Evolutionary conservation across 202 grass and related monocot genomes (phyloP), one percentile per base, ranked within the genome.

Genomic region (Cymbopogon flexuosus): DNA sequence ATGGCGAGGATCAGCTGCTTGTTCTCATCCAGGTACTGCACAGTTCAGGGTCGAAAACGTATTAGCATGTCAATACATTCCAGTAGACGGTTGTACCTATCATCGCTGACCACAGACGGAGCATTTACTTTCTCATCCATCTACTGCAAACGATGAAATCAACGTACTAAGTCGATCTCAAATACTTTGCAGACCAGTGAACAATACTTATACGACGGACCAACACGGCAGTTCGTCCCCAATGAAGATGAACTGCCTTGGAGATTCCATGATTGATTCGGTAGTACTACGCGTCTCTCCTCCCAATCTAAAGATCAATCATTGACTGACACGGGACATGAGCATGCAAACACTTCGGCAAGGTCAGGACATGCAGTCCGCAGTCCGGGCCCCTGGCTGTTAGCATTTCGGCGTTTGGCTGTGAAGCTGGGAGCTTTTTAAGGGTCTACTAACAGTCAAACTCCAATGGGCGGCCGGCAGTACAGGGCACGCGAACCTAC

Each of bases 21-120:
- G 81, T 97, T 97, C 86, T 97, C 93, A 68, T 97, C 93, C 75
- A 97, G 88, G 72, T 97, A 97, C 93, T 97, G 90, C 86, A 93
- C 52, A 66, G 77, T 77, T 70, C 24, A 85, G 60, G 42, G 42
- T 78, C 21, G 1, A 85, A 76, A 76, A 24, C 27, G 15, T 19
- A 33, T 79, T 72, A 68, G 43, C 4, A 70, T 70, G 65, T 57
- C 8, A 71, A 62, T 27, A 76, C 10, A 69, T 34, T 65, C 27
- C 68, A n/a, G 68, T 36, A 75, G n/a, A 62, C 0, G 16, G 24
- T 12, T 13, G 43, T 13, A 13, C 13, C 11, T 13, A 71, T 45
- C 75, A 24, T 39, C 8, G 22, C 3, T 70, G 71, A 72, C 65
- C 18, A 71, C 85, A 27, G 70, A 78, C 58, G 7, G n/a, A 21